These are phyloP conservation scores for Coffea canephora DNA, from an alignment of 257 asterid genomes.

Conservation along the genomic window DNA sequence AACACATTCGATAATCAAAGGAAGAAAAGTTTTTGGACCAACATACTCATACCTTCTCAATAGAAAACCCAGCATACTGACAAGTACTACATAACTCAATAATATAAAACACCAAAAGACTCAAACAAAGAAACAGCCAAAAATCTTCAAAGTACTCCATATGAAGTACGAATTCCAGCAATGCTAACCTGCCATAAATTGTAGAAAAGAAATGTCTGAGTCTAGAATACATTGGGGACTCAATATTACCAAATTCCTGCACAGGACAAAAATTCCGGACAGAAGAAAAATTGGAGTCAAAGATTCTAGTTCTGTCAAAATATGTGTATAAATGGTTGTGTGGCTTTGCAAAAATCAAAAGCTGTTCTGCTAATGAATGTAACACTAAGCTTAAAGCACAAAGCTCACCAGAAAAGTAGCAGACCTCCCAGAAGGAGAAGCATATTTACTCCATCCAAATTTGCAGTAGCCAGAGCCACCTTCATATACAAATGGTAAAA, in stretches of 20 bases:
- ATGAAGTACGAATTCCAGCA: background rate
- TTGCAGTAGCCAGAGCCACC: conserved; percentile 99
- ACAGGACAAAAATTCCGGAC: conserved; percentile 5
- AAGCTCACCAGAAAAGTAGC: conserved; percentile 87
- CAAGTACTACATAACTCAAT: background rate
- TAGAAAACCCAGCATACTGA: background rate
- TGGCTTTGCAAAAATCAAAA: background rate
- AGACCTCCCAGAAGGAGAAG: conserved; percentile 89
- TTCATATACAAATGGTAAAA: conserved; percentile 22
- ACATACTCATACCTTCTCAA: background rate
- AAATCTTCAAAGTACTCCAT: conserved; percentile 2
- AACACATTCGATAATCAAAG: background rate
- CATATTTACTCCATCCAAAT: conserved; percentile 96
- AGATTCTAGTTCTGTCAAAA: background rate
- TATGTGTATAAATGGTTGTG: background rate
- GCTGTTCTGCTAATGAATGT: conserved; percentile 15
- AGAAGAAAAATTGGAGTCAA: conserved; percentile 5
- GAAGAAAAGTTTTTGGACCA: background rate
- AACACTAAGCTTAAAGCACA: conserved; percentile 17
- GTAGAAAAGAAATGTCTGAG: conserved; percentile 91
- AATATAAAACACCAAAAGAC: background rate
- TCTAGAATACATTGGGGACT: conserved; percentile 91
- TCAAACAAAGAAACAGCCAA: conserved; percentile 10
- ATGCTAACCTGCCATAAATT: conserved; percentile 70
- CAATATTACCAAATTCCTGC: conserved; percentile 96